phyloP scores from a whole-genome alignment of 106 monocot genomes.

The Acorus gramineus region DNA sequence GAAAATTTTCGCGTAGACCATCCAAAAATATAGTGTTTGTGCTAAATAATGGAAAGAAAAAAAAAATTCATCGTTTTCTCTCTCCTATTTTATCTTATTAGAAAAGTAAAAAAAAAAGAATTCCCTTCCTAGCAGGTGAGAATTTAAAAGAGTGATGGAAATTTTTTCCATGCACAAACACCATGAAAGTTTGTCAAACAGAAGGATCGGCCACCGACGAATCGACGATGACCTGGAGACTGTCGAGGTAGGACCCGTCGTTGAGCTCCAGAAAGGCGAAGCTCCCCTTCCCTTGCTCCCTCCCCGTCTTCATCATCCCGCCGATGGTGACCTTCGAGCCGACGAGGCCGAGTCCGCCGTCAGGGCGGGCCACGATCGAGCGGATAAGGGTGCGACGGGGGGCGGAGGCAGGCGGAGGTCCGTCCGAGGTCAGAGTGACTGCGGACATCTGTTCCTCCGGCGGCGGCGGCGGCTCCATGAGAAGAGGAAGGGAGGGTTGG shows the following conservation, averaged over 20 bases:
- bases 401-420: background rate
- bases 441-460: background rate
- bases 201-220: slow-evolving; percentile 29
- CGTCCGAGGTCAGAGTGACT: background rate
- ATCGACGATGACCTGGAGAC: slow-evolving; percentile 89
- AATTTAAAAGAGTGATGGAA: too few relatives aligned
- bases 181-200: too few relatives aligned
- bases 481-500: too few relatives aligned
- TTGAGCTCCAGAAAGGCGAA: slow-evolving; percentile 97
- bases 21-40: too few relatives aligned
- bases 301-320: slow-evolving; percentile 89
- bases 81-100: too few relatives aligned
- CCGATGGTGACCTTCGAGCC: slow-evolving; percentile 65
- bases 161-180: too few relatives aligned
- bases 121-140: too few relatives aligned
- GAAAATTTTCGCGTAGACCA: too few relatives aligned
- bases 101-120: too few relatives aligned
- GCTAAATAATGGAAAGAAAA: too few relatives aligned
- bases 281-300: slow-evolving; percentile 87
- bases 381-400: slow-evolving; percentile 37
- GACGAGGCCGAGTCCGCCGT: slow-evolving; percentile 16
- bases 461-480: too few relatives aligned
- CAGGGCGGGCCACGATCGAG: slow-evolving; percentile 18
- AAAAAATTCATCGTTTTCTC: too few relatives aligned
- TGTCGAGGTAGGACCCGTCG: slow-evolving; percentile 76